phyloP scores from a whole-genome alignment of 2,329 filamentous ascomycete species.

The Aquanectria penicillioides region DNA sequence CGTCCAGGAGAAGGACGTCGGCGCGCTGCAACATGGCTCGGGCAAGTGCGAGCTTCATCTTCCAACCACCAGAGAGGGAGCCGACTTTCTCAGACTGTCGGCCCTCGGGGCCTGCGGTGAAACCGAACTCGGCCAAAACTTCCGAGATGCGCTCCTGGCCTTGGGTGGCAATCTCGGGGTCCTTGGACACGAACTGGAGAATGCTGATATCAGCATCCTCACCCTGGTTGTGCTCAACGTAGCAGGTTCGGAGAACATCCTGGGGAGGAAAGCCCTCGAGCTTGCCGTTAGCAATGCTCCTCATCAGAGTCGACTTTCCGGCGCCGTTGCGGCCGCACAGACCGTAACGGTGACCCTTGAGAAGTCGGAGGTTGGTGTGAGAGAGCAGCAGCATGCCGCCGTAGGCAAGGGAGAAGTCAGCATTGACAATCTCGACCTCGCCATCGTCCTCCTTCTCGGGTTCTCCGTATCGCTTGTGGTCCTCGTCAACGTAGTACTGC shows the following conservation, averaged over 20 bases:
- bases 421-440: conserved; percentile 96
- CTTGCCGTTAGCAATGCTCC: conserved; percentile 93
- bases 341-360: conserved; percentile 97
- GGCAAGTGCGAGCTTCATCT: conserved; percentile 98
- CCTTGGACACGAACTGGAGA: conserved; percentile 89
- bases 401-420: conserved; percentile 96
- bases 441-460: conserved; percentile 90
- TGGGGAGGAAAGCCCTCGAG: conserved; percentile 95
- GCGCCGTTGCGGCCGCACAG: conserved; percentile 97
- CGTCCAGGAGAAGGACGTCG: conserved; percentile 96
- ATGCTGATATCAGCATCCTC: conserved; percentile 98
- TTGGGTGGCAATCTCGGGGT: conserved; percentile 83
- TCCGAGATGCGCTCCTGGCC: conserved; percentile 82
- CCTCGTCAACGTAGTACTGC: conserved; percentile 81
- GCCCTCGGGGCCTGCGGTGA: conserved; percentile 88
- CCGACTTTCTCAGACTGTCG: conserved; percentile 91
- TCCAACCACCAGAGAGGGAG: conserved; percentile 97
- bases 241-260: conserved; percentile 93
- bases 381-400: conserved; percentile 97
- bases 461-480: conserved; percentile 85
- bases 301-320: conserved; percentile 99
- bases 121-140: conserved; percentile 92
- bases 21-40: conserved; percentile 96
- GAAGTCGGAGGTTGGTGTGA: conserved; percentile 91
- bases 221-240: conserved; percentile 99